These are phyloP conservation scores for Starmera amethionina DNA, from an alignment of 805 yeast genomes.

Conservation along the genomic window DNA sequence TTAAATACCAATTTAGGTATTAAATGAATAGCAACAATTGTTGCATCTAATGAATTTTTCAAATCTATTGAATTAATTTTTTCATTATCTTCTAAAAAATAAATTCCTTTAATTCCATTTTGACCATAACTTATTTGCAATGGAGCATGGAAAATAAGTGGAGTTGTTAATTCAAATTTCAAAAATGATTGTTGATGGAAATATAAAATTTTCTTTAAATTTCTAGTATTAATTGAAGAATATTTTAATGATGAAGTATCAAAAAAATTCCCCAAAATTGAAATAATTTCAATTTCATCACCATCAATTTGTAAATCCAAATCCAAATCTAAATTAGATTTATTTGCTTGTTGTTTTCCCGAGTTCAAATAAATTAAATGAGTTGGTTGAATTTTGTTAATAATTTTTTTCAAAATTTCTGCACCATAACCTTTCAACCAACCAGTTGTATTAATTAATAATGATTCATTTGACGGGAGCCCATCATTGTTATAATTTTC, in stretches of 20 bases:
- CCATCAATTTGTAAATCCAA: constrained; percentile 21
- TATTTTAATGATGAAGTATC: constrained; percentile 21
- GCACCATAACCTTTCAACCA: constrained; percentile 88
- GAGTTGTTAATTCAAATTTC: constrained; percentile 29
- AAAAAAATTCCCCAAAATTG: constrained; percentile 25
- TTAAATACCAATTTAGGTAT: constrained; percentile 7
- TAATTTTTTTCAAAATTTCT: constrained; percentile 40
- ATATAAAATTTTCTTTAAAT: constrained; percentile 39
- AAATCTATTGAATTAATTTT: constrained; percentile 25
- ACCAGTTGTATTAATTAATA: constrained; percentile 76
- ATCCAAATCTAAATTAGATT: constrained; percentile 2
- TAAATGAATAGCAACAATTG: constrained; percentile 23
- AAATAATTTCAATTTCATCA: constrained; percentile 20
- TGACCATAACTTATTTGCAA: constrained; percentile 28
- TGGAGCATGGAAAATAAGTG: constrained; percentile 31
- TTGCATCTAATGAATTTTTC: constrained; percentile 24
- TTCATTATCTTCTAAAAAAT: constrained; percentile 21
- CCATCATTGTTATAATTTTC: constrained; percentile 23
- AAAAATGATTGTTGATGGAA: constrained; percentile 32
- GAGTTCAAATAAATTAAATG: constrained; percentile 46
- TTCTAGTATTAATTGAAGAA: constrained; percentile 43
- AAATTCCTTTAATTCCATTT: constrained; percentile 27
- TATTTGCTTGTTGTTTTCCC: constrained; percentile 6
- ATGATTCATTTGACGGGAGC: constrained; percentile 12
- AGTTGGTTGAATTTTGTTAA: constrained; percentile 39